Evolutionary conservation across 208 protist genomes (phyloP).

Genomic region (Acanthamoeba lugdunensis): DNA sequence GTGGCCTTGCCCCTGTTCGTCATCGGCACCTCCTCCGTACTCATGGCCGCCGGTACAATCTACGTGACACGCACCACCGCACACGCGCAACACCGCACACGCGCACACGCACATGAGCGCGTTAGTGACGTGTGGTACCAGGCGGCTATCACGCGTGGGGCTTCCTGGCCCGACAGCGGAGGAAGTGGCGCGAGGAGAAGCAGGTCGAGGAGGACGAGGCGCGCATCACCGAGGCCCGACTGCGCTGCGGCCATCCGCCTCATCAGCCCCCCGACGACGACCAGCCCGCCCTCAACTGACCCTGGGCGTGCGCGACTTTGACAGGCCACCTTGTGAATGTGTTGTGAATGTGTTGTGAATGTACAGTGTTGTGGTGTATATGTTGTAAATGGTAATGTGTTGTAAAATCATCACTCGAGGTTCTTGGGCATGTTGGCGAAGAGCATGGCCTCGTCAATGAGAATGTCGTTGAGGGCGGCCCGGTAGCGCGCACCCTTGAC

Average conservation of each 20-base stretch:
- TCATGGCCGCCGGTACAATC: not conserved
- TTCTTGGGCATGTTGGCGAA: constrained; percentile 67
- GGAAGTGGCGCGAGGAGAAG: not conserved
- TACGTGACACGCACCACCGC: not conserved
- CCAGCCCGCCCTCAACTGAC: too few relatives aligned
- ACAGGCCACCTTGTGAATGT: too few relatives aligned
- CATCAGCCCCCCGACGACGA: not conserved
- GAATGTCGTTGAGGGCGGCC: constrained; percentile 30
- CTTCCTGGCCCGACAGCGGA: not conserved
- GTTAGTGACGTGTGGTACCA: not conserved
- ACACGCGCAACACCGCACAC: too few relatives aligned
- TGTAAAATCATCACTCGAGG: too few relatives aligned
- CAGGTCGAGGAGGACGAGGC: not conserved
- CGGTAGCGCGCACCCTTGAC: not conserved
- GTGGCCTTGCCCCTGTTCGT: not conserved
- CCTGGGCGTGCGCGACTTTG: too few relatives aligned
- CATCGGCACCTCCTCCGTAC: not conserved
- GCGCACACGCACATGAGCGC: too few relatives aligned
- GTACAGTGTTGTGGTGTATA: too few relatives aligned
- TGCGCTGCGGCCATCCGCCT: not conserved
- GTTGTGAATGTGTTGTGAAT: not conserved
- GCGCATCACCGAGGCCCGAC: not conserved
- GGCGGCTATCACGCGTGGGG: not conserved
- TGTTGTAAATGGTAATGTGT: too few relatives aligned
- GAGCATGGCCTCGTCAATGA: constrained; percentile 68